These are phyloP conservation scores for Eimeria zaria DNA, from an alignment of 169 alveolate genomes.

Conservation along the genomic window DNA sequence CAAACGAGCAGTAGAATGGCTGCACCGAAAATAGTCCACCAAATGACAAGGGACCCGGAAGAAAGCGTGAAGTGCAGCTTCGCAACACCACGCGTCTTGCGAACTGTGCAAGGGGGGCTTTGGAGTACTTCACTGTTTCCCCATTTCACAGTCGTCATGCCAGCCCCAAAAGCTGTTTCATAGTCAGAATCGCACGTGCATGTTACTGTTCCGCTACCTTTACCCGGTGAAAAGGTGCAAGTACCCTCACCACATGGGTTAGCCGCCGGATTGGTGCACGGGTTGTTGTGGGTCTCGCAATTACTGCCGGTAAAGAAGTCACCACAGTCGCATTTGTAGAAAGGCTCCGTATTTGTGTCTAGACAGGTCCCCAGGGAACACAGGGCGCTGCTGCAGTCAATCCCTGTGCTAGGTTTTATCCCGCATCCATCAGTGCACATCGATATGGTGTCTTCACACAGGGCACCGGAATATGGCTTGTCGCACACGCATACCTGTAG, in stretches of 20 bases:
- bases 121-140: slow-evolving; percentile 80
- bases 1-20: slow-evolving; percentile 58
- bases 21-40: slow-evolving; percentile 79
- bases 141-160: slow-evolving; percentile 71
- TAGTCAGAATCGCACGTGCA: slow-evolving; percentile 77
- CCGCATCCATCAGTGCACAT: slow-evolving; percentile 81
- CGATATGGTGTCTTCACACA: slow-evolving; percentile 55
- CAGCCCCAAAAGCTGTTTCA: slow-evolving; percentile 78
- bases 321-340: slow-evolving; percentile 75
- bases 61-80: slow-evolving; percentile 48
- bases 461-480: slow-evolving; percentile 69
- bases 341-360: slow-evolving; percentile 76
- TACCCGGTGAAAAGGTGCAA: slow-evolving; percentile 81
- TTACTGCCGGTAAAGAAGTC: slow-evolving; percentile 78
- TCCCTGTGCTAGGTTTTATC: slow-evolving; percentile 71
- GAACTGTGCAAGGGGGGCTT: slow-evolving; percentile 81
- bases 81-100: slow-evolving; percentile 78
- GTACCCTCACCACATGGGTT: slow-evolving; percentile 83
- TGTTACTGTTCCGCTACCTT: slow-evolving; percentile 84
- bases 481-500: slow-evolving; percentile 81
- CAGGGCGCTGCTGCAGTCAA: slow-evolving; percentile 79
- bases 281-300: slow-evolving; percentile 83
- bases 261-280: slow-evolving; percentile 77
- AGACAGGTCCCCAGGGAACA: slow-evolving; percentile 77
- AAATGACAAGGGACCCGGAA: slow-evolving; percentile 74